Percentiles rank a stretch among this genome's conserved stretches.
These are phyloP conservation scores for Fusarium phyllophilum DNA, from an alignment of 2,329 filamentous ascomycete genomes.

Conservation along the genomic window DNA sequence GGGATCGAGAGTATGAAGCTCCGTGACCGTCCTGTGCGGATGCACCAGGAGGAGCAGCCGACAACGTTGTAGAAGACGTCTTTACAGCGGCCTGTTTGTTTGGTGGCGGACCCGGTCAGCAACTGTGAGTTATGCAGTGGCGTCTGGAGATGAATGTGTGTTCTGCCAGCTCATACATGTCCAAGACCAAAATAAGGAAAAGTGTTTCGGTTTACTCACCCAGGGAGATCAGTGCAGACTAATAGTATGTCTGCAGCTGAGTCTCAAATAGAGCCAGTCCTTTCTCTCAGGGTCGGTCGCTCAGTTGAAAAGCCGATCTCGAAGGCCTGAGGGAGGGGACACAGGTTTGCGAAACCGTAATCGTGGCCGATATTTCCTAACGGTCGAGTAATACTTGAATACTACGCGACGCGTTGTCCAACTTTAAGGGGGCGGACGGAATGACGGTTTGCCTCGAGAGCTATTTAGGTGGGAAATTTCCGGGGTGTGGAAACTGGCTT, in stretches of 20 bases:
- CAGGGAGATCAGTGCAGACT: constrained; percentile 72
- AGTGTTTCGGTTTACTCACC: constrained; percentile 51
- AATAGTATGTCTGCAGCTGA: constrained; percentile 66
- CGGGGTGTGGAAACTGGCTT: constrained; percentile 39
- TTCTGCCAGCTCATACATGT: constrained; percentile 30
- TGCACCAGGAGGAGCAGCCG: constrained; percentile 66
- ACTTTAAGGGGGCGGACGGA: constrained; percentile 43
- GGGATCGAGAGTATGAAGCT: constrained; percentile 49
- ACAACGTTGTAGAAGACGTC: constrained; percentile 65
- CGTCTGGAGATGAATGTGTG: constrained; percentile 37
- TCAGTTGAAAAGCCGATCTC: constrained; percentile 40
- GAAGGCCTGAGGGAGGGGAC: constrained; percentile 33
- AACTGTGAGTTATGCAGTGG: constrained; percentile 37
- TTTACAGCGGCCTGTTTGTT: constrained; percentile 55
- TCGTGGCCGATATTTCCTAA: constrained; percentile 28
- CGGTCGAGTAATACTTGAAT: constrained; percentile 28
- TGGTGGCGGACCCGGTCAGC: constrained; percentile 39
- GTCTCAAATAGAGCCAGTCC: constrained; percentile 53
- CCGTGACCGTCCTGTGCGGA: constrained; percentile 66
- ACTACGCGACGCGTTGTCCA: constrained; percentile 50
- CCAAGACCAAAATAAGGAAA: constrained; percentile 20
- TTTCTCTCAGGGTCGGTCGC: constrained; percentile 44
- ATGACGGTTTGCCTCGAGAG: constrained; percentile 35
- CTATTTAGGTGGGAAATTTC: constrained; percentile 39
- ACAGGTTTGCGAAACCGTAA: constrained; percentile 31